Evolutionary conservation across 2,329 filamentous ascomycete species (phyloP).

Genomic region (Fusarium euwallaceae): DNA sequence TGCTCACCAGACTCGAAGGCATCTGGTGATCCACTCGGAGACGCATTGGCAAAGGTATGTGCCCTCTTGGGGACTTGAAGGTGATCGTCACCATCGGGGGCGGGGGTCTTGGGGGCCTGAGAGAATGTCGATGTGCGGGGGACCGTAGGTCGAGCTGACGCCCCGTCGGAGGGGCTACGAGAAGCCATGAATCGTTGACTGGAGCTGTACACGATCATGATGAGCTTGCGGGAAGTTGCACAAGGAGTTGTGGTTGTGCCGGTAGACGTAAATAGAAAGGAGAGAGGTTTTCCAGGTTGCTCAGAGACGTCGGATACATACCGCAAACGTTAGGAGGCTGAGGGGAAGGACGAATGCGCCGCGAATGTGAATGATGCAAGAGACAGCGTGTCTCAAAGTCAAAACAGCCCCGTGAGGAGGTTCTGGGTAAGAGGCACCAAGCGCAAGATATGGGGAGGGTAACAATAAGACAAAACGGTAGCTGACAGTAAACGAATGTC

Average conservation of each 20-base stretch:
- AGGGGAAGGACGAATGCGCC: constrained; percentile 22
- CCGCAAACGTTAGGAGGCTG: constrained; percentile 24
- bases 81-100: constrained; percentile 49
- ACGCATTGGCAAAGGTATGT: constrained; percentile 60
- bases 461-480: background rate
- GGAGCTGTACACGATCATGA: constrained; percentile 47
- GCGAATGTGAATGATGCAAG: constrained; percentile 40
- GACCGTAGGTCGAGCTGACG: constrained; percentile 48
- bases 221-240: constrained; percentile 37
- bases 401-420: constrained; percentile 27
- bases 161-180: constrained; percentile 45
- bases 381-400: constrained; percentile 44
- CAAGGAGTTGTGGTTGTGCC: background rate
- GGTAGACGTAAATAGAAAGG: background rate
- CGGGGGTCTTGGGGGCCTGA: constrained; percentile 36
- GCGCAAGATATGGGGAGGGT: background rate
- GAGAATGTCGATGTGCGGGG: constrained; percentile 50
- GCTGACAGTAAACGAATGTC: constrained; percentile 22
- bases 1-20: constrained; percentile 63
- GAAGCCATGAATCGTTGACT: constrained; percentile 52
- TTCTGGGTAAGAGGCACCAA: constrained; percentile 11
- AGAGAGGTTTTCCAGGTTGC: constrained; percentile 12
- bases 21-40: constrained; percentile 55
- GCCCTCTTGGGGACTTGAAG: constrained; percentile 58
- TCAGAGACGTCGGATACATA: constrained; percentile 32